phyloP scores from a whole-genome alignment of 2,329 filamentous ascomycete species.

The Epichloe hybrida region DNA sequence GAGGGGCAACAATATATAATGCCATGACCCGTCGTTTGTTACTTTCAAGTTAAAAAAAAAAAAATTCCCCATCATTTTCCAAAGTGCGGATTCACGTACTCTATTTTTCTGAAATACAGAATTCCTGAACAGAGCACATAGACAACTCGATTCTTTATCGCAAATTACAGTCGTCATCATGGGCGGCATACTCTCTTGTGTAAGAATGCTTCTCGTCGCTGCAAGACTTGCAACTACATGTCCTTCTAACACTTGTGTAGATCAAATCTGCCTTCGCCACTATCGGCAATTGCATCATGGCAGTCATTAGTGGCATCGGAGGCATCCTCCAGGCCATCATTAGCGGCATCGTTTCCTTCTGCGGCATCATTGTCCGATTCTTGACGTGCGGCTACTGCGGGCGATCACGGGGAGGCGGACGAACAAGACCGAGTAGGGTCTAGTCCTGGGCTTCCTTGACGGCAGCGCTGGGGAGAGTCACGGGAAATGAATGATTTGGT shows the following conservation, averaged over 20 bases:
- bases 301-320: conserved; percentile 54
- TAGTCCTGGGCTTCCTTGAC: conserved; percentile 3
- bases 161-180: conserved; percentile 30
- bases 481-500: not conserved
- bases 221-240: not conserved
- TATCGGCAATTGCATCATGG: conserved; percentile 54
- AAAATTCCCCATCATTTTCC: no score
- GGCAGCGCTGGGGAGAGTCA: not conserved
- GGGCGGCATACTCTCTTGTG: conserved; percentile 75
- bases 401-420: conserved; percentile 7
- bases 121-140: not conserved
- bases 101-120: no score
- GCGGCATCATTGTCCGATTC: conserved; percentile 54
- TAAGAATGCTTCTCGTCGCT: conserved; percentile 31
- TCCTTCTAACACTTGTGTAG: conserved; percentile 21
- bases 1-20: no score
- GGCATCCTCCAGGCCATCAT: conserved; percentile 53
- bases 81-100: no score
- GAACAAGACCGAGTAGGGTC: conserved; percentile 12
- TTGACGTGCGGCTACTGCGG: conserved; percentile 39
- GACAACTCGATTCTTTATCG: not conserved
- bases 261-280: conserved; percentile 45
- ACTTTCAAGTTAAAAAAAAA: no score
- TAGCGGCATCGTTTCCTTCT: conserved; percentile 49
- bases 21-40: no score